A percentile compares a stretch with the other conserved stretches of the same genome.
phyloP scores from a whole-genome alignment of 2,329 filamentous ascomycete species.

The Sporothrix schenckii region DNA sequence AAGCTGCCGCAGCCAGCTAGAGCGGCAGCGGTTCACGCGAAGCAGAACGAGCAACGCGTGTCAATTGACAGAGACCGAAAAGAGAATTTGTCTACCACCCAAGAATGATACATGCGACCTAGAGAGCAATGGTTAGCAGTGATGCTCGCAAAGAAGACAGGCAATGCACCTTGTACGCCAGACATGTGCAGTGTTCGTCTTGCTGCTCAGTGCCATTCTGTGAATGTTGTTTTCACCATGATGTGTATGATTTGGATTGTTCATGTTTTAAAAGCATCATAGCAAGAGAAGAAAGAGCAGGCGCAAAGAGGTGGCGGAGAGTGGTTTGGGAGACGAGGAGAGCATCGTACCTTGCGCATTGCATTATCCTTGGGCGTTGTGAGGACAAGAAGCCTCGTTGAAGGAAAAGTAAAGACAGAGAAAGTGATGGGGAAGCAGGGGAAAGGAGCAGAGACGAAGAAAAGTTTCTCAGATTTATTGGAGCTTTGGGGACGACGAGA shows the following conservation, averaged over 20 bases:
- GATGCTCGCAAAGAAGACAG: neutral
- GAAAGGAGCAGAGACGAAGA: constrained; percentile 25
- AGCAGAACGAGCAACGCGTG: constrained; percentile 2
- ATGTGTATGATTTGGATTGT: constrained; percentile 67
- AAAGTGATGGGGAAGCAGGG: constrained; percentile 27
- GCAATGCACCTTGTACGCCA: neutral
- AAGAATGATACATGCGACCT: constrained; percentile 13
- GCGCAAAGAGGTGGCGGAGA: neutral
- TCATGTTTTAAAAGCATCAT: constrained; percentile 53
- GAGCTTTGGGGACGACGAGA: constrained; percentile 29
- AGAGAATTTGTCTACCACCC: neutral
- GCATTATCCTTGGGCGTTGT: constrained; percentile 15
- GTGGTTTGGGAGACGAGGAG: neutral
- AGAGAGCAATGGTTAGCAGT: neutral
- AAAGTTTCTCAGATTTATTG: constrained; percentile 29
- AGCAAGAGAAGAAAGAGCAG: constrained; percentile 40
- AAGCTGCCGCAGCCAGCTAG: constrained; percentile 11
- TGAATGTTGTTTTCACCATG: constrained; percentile 56
- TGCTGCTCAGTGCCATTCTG: constrained; percentile 27
- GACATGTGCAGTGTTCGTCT: constrained; percentile 2
- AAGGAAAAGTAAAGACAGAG: neutral
- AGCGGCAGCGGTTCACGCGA: constrained; percentile 14
- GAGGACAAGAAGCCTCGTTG: constrained; percentile 14
- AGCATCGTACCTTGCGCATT: constrained; percentile 40
- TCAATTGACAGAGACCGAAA: neutral